Evolutionary conservation across 73 alveolate species (phyloP).

Genomic region (Symbiodinium natans): DNA sequence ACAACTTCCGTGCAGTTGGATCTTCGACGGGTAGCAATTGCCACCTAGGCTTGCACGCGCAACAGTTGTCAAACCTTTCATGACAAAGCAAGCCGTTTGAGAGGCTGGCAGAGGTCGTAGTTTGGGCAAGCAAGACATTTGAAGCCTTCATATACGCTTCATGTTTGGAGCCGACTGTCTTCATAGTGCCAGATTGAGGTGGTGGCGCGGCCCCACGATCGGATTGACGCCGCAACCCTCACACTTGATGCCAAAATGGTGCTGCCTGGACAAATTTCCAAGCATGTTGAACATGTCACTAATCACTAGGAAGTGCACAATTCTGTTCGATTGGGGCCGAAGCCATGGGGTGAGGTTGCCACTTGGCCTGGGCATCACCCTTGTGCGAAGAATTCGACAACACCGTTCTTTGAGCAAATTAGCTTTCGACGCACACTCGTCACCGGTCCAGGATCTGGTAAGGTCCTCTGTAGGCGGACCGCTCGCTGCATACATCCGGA

Average conservation of each 20-base stretch:
- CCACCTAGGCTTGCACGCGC: conserved; percentile 18
- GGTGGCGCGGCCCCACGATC: conserved; percentile 64
- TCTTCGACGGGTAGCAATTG: conserved; percentile 68
- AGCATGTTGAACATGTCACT: no score
- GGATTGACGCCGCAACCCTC: conserved; percentile 52
- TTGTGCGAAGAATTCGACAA: background rate
- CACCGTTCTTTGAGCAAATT: background rate
- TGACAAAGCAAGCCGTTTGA: background rate
- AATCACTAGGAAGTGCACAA: no score
- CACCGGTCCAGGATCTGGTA: conserved; percentile 37
- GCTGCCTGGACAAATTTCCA: conserved; percentile 69
- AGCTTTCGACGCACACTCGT: background rate
- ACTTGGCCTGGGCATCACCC: background rate
- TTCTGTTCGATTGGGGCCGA: background rate
- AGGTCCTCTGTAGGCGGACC: background rate
- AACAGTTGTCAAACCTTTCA: no score
- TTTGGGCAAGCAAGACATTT: conserved; percentile 34
- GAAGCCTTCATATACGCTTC: background rate
- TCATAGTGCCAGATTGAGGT: background rate
- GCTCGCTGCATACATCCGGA: no score
- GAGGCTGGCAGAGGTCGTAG: conserved; percentile 33
- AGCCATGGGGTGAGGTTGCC: background rate
- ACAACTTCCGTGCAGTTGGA: conserved; percentile 58
- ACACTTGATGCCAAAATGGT: conserved; percentile 30
- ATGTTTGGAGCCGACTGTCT: background rate